Conservation (phyloP, 768 basidiomycete genomes). For the Suillus americanus region DNA sequence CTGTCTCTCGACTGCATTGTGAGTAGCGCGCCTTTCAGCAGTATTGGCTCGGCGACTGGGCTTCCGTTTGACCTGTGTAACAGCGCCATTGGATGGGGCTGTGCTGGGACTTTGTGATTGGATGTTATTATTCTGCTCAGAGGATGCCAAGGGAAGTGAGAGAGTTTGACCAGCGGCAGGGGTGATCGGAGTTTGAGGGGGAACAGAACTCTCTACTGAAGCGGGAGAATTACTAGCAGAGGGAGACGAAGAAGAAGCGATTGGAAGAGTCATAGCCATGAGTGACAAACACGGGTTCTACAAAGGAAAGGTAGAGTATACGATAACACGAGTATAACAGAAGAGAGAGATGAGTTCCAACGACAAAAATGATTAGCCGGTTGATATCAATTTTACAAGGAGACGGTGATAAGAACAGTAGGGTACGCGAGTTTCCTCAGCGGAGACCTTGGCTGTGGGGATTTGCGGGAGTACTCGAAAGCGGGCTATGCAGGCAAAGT, state of each 20-base stretch:
- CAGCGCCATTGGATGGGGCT: conserved; percentile 18
- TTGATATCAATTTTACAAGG: conserved; percentile 26
- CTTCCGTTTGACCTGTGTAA: conserved; percentile 68
- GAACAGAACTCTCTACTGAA: conserved; percentile 43
- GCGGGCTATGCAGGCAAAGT: conserved; percentile 11
- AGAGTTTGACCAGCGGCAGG: conserved; percentile 36
- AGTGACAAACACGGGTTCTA: conserved; percentile 16
- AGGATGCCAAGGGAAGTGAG: conserved; percentile 32
- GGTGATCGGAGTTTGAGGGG: conserved; percentile 50
- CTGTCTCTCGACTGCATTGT: conserved; percentile 96
- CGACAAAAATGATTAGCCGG: conserved; percentile 17
- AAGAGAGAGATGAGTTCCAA: background rate
- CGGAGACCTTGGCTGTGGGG: conserved; percentile 35
- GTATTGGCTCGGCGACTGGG: conserved; percentile 90
- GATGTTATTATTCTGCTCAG: conserved; percentile 21
- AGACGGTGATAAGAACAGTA: conserved; percentile 14
- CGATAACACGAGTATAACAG: conserved; percentile 13
- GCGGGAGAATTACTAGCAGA: conserved; percentile 38
- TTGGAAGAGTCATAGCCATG: conserved; percentile 41
- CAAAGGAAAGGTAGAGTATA: conserved; percentile 10
- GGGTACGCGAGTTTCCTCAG: conserved; percentile 48
- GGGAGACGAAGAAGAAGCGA: conserved; percentile 39
- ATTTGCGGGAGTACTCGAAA: conserved; percentile 6
- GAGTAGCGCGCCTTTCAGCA: conserved; percentile 92
- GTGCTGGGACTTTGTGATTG: conserved; percentile 22